Conservation (phyloP, 148 eudicot genomes). For the Heliosperma pusillum region DNA sequence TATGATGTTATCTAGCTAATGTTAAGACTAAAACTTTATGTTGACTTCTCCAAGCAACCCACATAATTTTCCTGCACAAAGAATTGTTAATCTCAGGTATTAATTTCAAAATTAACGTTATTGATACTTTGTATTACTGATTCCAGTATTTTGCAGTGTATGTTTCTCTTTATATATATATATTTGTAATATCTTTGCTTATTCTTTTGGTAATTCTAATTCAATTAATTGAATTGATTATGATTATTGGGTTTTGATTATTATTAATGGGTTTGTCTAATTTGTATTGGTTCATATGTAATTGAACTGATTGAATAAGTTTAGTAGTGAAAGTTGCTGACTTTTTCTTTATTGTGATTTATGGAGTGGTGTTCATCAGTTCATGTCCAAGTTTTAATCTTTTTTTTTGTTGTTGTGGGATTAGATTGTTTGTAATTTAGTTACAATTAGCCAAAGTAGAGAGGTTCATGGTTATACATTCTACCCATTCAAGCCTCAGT, state of each 20-base stretch:
- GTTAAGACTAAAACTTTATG: neutral
- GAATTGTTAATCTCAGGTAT: slow-evolving; percentile 24
- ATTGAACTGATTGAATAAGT: neutral
- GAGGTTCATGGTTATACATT: neutral
- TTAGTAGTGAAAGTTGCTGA: neutral
- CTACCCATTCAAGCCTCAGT: neutral
- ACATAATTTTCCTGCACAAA: neutral
- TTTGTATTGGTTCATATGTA: neutral
- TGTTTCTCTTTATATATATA: neutral
- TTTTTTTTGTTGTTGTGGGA: neutral
- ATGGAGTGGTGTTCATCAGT: neutral
- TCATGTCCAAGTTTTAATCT: no score
- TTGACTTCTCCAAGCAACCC: slow-evolving; percentile 15
- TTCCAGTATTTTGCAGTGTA: neutral
- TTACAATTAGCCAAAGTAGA: neutral
- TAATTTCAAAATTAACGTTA: neutral
- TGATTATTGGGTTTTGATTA: neutral
- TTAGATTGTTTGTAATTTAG: no score
- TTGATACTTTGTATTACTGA: neutral
- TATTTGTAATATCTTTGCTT: neutral
- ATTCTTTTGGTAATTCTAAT: neutral
- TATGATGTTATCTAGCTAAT: slow-evolving; percentile 8
- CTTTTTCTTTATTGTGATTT: neutral
- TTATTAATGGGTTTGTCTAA: neutral
- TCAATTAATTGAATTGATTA: no score